Evolutionary conservation across 1,139 yeast genomes (phyloP).

Genomic region (Hyphopichia pseudoburtonii): DNA sequence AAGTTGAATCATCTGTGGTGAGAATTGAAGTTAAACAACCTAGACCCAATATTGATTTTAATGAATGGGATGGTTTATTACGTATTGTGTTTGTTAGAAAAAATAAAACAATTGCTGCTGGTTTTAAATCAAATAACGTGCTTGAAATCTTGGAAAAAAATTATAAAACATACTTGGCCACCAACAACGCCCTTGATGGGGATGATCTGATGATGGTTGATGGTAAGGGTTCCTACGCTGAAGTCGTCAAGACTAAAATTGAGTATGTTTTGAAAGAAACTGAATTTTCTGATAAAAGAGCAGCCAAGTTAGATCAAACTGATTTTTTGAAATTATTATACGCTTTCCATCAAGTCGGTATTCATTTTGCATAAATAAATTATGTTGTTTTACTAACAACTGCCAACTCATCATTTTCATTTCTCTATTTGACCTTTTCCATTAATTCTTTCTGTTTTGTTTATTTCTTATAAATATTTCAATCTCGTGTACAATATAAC

Average conservation of each 20-base stretch:
- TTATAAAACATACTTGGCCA: slow-evolving; percentile 76
- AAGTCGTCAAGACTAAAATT: slow-evolving; percentile 57
- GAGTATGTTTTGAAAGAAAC: slow-evolving; percentile 73
- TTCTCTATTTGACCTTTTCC: too few relatives aligned
- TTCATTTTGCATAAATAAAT: slow-evolving; percentile 77
- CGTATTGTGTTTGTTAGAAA: slow-evolving; percentile 90
- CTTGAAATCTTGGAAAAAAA: slow-evolving; percentile 83
- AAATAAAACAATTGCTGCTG: slow-evolving; percentile 90
- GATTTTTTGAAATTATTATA: slow-evolving; percentile 84
- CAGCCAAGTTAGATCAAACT: slow-evolving; percentile 92
- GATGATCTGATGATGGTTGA: slow-evolving; percentile 58
- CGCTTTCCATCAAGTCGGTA: slow-evolving; percentile 96
- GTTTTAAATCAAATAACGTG: slow-evolving; percentile 84
- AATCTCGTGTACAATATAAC: too few relatives aligned
- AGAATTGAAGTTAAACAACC: slow-evolving; percentile 89
- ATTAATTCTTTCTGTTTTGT: too few relatives aligned
- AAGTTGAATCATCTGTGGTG: slow-evolving; percentile 95
- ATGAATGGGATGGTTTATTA: slow-evolving; percentile 96
- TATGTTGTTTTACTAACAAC: too few relatives aligned
- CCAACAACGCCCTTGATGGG: slow-evolving; percentile 48
- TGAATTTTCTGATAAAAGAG: slow-evolving; percentile 79
- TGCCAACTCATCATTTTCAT: too few relatives aligned
- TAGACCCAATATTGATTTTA: slow-evolving; percentile 85
- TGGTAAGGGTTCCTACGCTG: slow-evolving; percentile 40
- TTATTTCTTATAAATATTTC: too few relatives aligned